Conservation (phyloP, 495 filamentous ascomycete species). For the Amphirosellinia nigrospora region DNA sequence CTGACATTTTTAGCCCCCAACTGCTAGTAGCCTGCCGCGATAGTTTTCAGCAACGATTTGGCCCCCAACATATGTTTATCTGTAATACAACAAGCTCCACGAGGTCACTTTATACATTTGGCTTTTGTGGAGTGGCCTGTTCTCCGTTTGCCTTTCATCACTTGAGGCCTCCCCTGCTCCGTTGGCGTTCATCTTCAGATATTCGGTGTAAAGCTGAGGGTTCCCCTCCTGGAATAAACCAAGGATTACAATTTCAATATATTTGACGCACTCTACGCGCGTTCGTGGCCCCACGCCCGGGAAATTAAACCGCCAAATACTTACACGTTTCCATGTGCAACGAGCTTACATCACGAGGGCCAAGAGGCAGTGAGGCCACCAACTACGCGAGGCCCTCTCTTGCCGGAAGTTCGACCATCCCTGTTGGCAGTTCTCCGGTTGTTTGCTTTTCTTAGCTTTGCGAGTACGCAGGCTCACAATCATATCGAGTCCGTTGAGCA, state of each 20-base stretch:
- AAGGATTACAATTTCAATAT: neutral
- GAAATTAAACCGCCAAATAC: neutral
- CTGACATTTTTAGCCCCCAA: conserved; percentile 14
- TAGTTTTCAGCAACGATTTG: neutral
- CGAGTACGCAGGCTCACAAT: neutral
- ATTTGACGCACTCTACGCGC: neutral
- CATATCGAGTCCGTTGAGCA: neutral
- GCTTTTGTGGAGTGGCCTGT: neutral
- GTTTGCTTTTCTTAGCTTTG: neutral
- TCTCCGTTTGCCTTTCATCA: neutral
- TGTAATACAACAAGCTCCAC: neutral
- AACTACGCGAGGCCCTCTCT: neutral
- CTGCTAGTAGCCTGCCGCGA: neutral
- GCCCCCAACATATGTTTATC: neutral
- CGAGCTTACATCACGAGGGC: neutral
- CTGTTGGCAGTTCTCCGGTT: neutral
- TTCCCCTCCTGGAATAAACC: neutral
- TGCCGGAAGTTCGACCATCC: neutral
- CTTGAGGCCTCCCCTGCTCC: conserved; percentile 15
- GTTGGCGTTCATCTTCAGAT: neutral
- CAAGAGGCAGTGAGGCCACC: neutral
- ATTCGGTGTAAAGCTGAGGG: neutral
- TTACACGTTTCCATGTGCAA: neutral
- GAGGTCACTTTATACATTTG: neutral
- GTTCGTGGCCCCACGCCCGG: neutral